Evolutionary conservation across 2,329 filamentous ascomycete species (phyloP), one percentile per base, ranked within the genome.

Genomic region (Monosporascus sp.): DNA sequence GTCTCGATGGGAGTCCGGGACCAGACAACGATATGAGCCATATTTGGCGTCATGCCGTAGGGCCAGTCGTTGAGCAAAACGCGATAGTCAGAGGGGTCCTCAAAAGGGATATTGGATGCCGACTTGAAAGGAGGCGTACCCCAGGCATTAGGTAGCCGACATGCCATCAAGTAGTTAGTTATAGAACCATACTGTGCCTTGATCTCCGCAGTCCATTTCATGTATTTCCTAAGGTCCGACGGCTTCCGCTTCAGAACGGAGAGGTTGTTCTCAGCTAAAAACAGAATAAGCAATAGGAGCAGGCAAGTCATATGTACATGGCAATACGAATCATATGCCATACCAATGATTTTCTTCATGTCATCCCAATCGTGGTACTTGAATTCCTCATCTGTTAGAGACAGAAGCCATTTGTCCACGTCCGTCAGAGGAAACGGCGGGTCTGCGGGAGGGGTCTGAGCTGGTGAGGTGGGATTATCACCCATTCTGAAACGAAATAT

Each of bases 51-150:
- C 48, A 96, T 73, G 3, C 90, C 91, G 64, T 97, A 97, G 0
- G 93, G 93, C 92, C 91, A 97, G 76, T 97, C 92, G 65, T 97
- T 97, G 67, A 85, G 77, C 45, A 96, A 75, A 50, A 96, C 87
- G 56, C 84, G 84, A 68, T 80, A 86, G 69, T 86, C 83, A 36
- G 76, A 77, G 4, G 76, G 65, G 44, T 81, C 72, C 24, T 74
- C 67, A 58, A 86, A 84, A 9, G 82, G 82, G 26, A 74, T 63
- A 3, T 64, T 56, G 7, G 80, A 83, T 47, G 66, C 69, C 5
- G 78, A 77, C 14, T 69, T 73, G 66, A 85, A 86, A 5, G 83
- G 82, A 17, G 80, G 79, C 31, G 65, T 58, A 2, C 81, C 81
- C 92, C 92, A 97, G 51, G 70, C 64, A 52, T 73, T 71, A 31